Base-by-base conservation (phyloP, 2,329 filamentous ascomycete genomes). In the Paracamarosporium sp. region DNA sequence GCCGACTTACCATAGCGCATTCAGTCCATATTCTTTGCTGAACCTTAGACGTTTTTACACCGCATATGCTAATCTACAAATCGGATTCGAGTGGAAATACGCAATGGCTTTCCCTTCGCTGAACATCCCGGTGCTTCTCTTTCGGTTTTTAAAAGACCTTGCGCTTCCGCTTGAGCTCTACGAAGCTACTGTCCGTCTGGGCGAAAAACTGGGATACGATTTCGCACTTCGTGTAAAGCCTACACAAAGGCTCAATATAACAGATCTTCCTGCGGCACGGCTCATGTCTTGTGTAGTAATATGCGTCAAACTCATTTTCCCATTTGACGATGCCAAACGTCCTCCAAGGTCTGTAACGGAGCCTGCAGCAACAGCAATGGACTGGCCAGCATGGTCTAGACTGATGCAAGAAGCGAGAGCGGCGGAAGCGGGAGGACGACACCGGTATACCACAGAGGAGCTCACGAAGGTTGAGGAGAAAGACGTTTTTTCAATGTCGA, bases 271-370 rank as follows among this genome's bases (percentile, higher is more conserved):
- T 0, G 95, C 98, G 69, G 80, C 91, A 5, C 85, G 90, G 41
- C 78, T 97, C 1, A 81, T 92, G 54, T 83, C 88, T 4, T 79
- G 92, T 3, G 75, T 97, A 3, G 80, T 97, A 2, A 82, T 96
- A 13, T 87, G 90, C 4, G 87, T 90, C 3, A 97, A 97, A 67
- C 75, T 97, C 2, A 81, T 90, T 20, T 93, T 92, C 66, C 92
- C 94, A 0, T 86, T 97, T 43, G 87, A 92, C 67, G 79, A 80
- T 22, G 68, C 82, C 12, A 74, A 80, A 51, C 80, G 88, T 40
- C 79, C 81, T 63, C 84, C 83, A 7, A 75, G 70, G 33, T 81
- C 80, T 17, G 63, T 78, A 13, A 77, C 79, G 9, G 88, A 91
- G 56, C 84, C 87, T 1, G 81, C 86, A 13, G 80, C 80, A 3